Evolutionary conservation across 768 basidiomycete genomes (phyloP).

Genomic region (Boletus insuetus): DNA sequence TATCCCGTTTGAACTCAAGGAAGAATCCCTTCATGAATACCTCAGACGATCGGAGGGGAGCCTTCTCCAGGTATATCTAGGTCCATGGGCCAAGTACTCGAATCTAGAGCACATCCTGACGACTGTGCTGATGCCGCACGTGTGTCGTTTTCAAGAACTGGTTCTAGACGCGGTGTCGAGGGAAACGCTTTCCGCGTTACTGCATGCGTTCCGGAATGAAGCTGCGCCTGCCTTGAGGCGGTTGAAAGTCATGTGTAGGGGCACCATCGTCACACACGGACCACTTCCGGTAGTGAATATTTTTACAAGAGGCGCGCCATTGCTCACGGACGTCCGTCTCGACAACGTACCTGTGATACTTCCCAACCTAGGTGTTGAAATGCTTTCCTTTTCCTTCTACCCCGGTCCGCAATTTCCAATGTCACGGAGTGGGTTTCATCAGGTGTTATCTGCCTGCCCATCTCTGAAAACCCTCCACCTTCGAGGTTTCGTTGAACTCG

Average conservation of each 20-base stretch:
- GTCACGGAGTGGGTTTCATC: slow-evolving; percentile 23
- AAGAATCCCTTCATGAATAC: slow-evolving; percentile 31
- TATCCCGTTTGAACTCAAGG: slow-evolving; percentile 29
- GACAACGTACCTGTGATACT: slow-evolving; percentile 30
- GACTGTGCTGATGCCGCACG: slow-evolving; percentile 29
- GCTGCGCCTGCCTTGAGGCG: slow-evolving; percentile 26
- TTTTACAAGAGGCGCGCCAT: slow-evolving; percentile 32
- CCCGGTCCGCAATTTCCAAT: slow-evolving; percentile 33
- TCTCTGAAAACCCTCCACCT: slow-evolving; percentile 25
- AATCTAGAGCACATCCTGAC: slow-evolving; percentile 24
- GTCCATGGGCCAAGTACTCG: slow-evolving; percentile 33
- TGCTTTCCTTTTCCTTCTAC: slow-evolving; percentile 33
- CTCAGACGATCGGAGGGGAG: slow-evolving; percentile 31
- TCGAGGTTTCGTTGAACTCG: slow-evolving; percentile 31
- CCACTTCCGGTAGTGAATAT: slow-evolving; percentile 21
- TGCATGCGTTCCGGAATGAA: slow-evolving; percentile 24
- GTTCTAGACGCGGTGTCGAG: slow-evolving; percentile 31
- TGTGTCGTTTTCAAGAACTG: slow-evolving; percentile 28
- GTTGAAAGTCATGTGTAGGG: slow-evolving; percentile 31
- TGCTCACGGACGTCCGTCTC: slow-evolving; percentile 32
- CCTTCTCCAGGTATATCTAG: slow-evolving; percentile 32
- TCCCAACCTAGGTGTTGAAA: slow-evolving; percentile 19
- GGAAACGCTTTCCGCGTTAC: slow-evolving; percentile 25
- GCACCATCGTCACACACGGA: slow-evolving; percentile 27
- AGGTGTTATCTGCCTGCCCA: slow-evolving; percentile 19